These are phyloP conservation scores for Hippophae tibetana DNA, from an alignment of 306 rosid species.

Conservation along the genomic window DNA sequence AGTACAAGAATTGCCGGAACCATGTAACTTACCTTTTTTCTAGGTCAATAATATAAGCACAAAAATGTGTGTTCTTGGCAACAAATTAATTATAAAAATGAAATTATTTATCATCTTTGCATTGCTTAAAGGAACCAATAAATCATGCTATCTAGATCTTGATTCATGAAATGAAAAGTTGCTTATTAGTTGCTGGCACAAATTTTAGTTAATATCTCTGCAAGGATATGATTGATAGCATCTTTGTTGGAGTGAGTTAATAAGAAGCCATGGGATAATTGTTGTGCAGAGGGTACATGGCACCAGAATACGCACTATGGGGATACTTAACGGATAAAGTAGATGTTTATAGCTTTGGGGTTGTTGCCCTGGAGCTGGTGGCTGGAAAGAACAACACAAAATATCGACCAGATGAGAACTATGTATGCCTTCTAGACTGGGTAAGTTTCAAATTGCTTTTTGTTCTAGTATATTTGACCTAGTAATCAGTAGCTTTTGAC, in stretches of 20 bases:
- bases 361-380: slow-evolving; percentile 44
- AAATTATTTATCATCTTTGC: too few relatives aligned
- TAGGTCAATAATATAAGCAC: background rate
- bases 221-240: background rate
- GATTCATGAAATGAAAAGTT: too few relatives aligned
- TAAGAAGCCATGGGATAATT: background rate
- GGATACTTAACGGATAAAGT: slow-evolving; percentile 46
- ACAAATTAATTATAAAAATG: too few relatives aligned
- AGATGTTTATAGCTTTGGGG: slow-evolving; percentile 56
- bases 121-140: too few relatives aligned
- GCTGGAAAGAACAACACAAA: slow-evolving; percentile 39
- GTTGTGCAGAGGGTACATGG: slow-evolving; percentile 60
- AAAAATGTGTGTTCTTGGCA: too few relatives aligned
- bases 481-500: too few relatives aligned
- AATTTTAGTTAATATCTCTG: too few relatives aligned
- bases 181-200: too few relatives aligned
- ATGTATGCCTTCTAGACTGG: slow-evolving; percentile 53
- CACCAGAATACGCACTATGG: slow-evolving; percentile 66
- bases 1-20: slow-evolving; percentile 57
- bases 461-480: too few relatives aligned
- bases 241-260: background rate
- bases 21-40: slow-evolving; percentile 29
- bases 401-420: slow-evolving; percentile 33
- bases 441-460: slow-evolving; percentile 16
- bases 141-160: too few relatives aligned